Evolutionary conservation across 495 filamentous ascomycete genomes (phyloP).

Genomic region (Aspergillus bridgeri): DNA sequence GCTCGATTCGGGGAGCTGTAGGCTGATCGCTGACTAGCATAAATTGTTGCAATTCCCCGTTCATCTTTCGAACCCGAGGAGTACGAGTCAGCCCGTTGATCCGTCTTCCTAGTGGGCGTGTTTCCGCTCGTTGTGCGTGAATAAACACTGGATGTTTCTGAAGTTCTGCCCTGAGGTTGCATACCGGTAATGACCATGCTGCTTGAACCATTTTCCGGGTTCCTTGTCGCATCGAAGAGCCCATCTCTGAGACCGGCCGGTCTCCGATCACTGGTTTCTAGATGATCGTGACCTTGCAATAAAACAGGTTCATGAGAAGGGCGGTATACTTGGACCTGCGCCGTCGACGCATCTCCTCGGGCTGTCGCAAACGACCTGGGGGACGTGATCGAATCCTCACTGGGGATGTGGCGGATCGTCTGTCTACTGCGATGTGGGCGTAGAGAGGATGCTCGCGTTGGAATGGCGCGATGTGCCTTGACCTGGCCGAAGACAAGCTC

Average conservation of each 20-base stretch:
- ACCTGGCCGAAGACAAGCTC: conserved; percentile 32
- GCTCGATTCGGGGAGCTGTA: conserved; percentile 35
- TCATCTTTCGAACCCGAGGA: conserved; percentile 20
- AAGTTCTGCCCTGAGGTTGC: conserved; percentile 6
- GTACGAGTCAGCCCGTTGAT: conserved; percentile 10
- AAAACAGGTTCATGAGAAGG: background rate
- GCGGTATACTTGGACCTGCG: conserved; percentile 6
- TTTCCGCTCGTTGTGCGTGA: conserved; percentile 52
- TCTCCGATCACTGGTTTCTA: background rate
- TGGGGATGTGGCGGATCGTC: conserved; percentile 32
- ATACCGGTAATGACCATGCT: background rate
- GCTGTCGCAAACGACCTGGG: conserved; percentile 32
- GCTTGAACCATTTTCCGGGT: background rate
- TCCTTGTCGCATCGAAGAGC: background rate
- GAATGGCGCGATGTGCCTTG: conserved; percentile 29
- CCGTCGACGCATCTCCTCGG: conserved; percentile 21
- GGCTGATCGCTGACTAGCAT: conserved; percentile 33
- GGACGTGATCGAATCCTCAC: conserved; percentile 30
- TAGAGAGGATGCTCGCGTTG: conserved; percentile 29
- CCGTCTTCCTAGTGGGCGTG: conserved; percentile 27
- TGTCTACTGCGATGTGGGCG: conserved; percentile 28
- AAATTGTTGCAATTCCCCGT: conserved; percentile 44
- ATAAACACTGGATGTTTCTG: conserved; percentile 52
- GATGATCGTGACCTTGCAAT: background rate
- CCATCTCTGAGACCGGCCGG: background rate